Evolutionary conservation across 805 yeast species (phyloP), one percentile per base, ranked within the genome.

Genomic region (Blastobotrys americana): DNA sequence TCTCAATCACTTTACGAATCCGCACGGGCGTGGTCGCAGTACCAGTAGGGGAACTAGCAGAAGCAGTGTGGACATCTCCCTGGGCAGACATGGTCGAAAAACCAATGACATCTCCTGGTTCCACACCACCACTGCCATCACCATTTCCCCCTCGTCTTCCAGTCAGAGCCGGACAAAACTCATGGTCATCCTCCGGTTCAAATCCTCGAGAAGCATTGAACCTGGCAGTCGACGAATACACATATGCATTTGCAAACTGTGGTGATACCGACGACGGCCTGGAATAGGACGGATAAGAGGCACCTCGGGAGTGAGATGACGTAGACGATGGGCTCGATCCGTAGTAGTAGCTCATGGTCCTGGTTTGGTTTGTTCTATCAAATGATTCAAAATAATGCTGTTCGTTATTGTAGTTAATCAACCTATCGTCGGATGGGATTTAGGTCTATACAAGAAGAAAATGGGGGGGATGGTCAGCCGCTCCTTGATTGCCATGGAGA

Each of bases 111-210:
- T n/a, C n/a, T n/a, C n/a, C n/a, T n/a, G n/a, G n/a, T 41, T 35
- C 25, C 21, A 16, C 15, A 33, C 44, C 5, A 39, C 39, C n/a
- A 20, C n/a, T 5, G 37, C 16, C n/a, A 23, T 6, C n/a, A 16
- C 16, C 40, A 10, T 20, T 3, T 15, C 23, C 39, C 31, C 37
- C 17, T 34, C 39, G 31, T 25, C 31, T 17, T 22, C 43, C 33
- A 18, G 51, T 45, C 33, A 64, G 50, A 2, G 65, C 66, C 5
- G 84, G 84, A 52, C 81, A 79, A 60, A 84, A 84, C 64, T 80
- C 89, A 41, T 73, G 58, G 60, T 83, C 90, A 53, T 82, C 84
- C 58, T 79, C 86, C 34, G 71, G 58, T 52, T 81, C 88, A 59
- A 83, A 81, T 33, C 86, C 80, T 53, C 83, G 74, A 55, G 80